A percentile compares a stretch with the other conserved stretches of the same genome.
Conservation (phyloP, 768 basidiomycete genomes). For the Lactarius sanguifluus region DNA sequence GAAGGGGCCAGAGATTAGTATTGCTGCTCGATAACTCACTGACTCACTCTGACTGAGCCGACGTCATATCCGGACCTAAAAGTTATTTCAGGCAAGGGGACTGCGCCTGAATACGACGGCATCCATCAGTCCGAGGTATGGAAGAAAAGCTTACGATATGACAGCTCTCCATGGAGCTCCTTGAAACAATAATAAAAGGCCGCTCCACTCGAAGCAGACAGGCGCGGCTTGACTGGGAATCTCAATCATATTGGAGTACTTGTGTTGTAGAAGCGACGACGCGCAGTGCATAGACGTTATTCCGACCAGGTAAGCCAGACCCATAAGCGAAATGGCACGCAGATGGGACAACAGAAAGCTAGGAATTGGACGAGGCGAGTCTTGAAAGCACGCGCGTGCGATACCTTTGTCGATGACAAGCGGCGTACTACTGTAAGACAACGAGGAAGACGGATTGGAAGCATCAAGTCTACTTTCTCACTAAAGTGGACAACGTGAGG, state of each 20-base stretch:
- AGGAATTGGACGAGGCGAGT: background rate
- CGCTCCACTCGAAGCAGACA: background rate
- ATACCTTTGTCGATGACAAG: background rate
- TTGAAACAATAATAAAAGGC: background rate
- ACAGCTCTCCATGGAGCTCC: constrained; percentile 9
- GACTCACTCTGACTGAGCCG: constrained; percentile 24
- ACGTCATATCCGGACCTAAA: constrained; percentile 28
- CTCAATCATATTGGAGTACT: background rate
- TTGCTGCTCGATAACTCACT: background rate
- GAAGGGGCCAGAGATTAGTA: constrained; percentile 1
- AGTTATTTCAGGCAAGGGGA: constrained; percentile 27
- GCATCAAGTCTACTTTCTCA: background rate
- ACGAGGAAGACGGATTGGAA: background rate
- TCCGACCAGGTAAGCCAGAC: background rate
- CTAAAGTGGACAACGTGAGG: background rate
- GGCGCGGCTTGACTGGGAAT: too few species aligned
- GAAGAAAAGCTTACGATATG: background rate
- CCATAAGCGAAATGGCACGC: background rate
- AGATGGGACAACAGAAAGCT: background rate
- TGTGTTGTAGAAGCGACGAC: background rate
- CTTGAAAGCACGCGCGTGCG: background rate
- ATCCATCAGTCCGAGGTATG: background rate
- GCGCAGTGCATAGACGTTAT: background rate
- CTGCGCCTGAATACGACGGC: background rate
- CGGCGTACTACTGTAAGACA: background rate